Evolutionary conservation across 768 basidiomycete genomes (phyloP), one percentile per base, ranked within the genome.

Genomic region (Russula compacta): DNA sequence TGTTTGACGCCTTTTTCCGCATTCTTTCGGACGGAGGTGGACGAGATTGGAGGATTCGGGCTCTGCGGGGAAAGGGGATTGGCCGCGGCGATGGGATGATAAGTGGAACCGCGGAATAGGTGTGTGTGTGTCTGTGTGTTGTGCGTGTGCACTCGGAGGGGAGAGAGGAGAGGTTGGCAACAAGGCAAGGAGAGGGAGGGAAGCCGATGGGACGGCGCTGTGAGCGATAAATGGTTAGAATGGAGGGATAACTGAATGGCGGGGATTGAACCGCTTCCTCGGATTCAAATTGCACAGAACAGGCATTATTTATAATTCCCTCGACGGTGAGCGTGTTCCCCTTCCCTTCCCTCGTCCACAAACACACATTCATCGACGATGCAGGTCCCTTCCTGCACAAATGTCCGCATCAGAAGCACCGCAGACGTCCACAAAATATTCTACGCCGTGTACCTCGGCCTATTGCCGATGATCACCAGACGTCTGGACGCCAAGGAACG

Each of bases 401-500:
- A 84, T 70, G 83, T 89, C 47, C 85, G 87, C 71, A 84, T 91
- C 66, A 83, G 87, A 66, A 87, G 85, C 4, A 87, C 86, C 14
- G 78, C 83, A 65, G 89, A 92, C 71, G 89, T 89, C n/a, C 78
- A 86, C 53, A 84, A 86, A 64, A 85, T 92, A 67, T 91, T 92
- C 73, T 77, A 86, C 69, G 90, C 83, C 52, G 89, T 91, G 53
- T 85, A 87, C 10, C 77, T 78, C 61, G 79, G 83, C 67, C 70
- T 77, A 58, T 77, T 91, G 46, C 87, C 87, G 51, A 80, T 92
- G 69, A 89, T 90, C 69, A 87, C 86, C 21, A 82, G 89, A 58
- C 84, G 89, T 8, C 80, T 92, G 66, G 89, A 92, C 69, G 86
- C 86, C 47, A 88, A 91, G 70, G 89, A 92, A 71, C 82, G 89